phyloP scores from a whole-genome alignment of 768 basidiomycete genomes.

The Boletus patriciae region DNA sequence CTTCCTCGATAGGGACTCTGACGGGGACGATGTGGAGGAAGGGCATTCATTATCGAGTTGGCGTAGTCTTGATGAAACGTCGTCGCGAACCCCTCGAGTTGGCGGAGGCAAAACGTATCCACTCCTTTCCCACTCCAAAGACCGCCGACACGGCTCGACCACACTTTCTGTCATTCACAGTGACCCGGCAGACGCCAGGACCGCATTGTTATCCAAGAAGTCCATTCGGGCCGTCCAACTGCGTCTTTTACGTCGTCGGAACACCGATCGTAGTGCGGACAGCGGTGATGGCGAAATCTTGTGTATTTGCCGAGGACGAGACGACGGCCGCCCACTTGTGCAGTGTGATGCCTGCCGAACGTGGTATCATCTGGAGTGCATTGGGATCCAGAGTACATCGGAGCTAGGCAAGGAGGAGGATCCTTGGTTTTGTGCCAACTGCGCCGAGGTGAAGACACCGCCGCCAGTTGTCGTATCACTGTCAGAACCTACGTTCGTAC shows the following conservation, averaged over 20 bases:
- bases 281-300: slow-evolving; percentile 51
- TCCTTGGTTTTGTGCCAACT: slow-evolving; percentile 69
- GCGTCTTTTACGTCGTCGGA: slow-evolving; percentile 44
- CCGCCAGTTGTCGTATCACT: slow-evolving; percentile 34
- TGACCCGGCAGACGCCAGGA: slow-evolving; percentile 76
- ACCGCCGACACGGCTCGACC: slow-evolving; percentile 11
- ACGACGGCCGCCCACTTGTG: slow-evolving; percentile 74
- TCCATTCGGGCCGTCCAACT: slow-evolving; percentile 62
- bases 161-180: slow-evolving; percentile 45
- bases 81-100: slow-evolving; percentile 20
- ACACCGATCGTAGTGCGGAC: slow-evolving; percentile 35
- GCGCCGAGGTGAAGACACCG: slow-evolving; percentile 47
- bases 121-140: slow-evolving; percentile 43
- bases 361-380: slow-evolving; percentile 83
- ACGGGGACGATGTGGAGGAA: slow-evolving; percentile 43
- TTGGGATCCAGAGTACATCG: slow-evolving; percentile 62
- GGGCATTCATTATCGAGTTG: slow-evolving; percentile 9
- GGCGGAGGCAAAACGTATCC: slow-evolving; percentile 66
- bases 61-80: slow-evolving; percentile 11
- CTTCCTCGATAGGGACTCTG: slow-evolving; percentile 74
- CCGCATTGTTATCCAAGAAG: slow-evolving; percentile 70
- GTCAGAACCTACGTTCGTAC: slow-evolving; percentile 68
- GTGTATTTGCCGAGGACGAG: slow-evolving; percentile 66
- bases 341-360: slow-evolving; percentile 79
- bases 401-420: slow-evolving; percentile 77